Evolutionary conservation across 2,329 filamentous ascomycete species (phyloP).

Genomic region (Dactylonectria macrodidyma): DNA sequence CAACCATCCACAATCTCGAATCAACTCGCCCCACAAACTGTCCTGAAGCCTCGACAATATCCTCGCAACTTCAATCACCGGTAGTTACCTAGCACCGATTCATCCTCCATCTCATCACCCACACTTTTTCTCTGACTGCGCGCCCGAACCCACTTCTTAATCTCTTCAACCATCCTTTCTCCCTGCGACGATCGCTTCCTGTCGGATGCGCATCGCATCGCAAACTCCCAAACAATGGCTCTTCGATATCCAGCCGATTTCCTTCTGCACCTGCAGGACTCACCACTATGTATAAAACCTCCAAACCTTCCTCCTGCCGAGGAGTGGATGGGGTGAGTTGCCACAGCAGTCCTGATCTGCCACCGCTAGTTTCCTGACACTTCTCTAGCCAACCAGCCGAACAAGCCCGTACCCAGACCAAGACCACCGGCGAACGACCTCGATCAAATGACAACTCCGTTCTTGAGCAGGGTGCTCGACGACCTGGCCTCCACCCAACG

Average conservation of each 20-base stretch:
- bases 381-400: slow-evolving; percentile 61
- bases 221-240: slow-evolving; percentile 60
- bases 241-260: slow-evolving; percentile 82
- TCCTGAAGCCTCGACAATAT: slow-evolving; percentile 3
- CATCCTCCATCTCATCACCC: slow-evolving; percentile 3
- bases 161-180: slow-evolving; percentile 23
- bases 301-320: slow-evolving; percentile 84
- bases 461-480: slow-evolving; percentile 66
- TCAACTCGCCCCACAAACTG: slow-evolving; percentile 7
- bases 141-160: slow-evolving; percentile 27
- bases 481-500: slow-evolving; percentile 65
- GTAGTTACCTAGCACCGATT: neutral
- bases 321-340: slow-evolving; percentile 94
- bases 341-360: slow-evolving; percentile 24
- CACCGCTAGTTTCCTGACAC: slow-evolving; percentile 41
- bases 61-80: slow-evolving; percentile 15
- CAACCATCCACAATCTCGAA: slow-evolving; percentile 8
- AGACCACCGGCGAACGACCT: slow-evolving; percentile 60
- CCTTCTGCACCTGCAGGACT: slow-evolving; percentile 82
- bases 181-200: slow-evolving; percentile 41
- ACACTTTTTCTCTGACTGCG: slow-evolving; percentile 13
- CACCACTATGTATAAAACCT: slow-evolving; percentile 87
- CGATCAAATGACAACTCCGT: slow-evolving; percentile 61
- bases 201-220: slow-evolving; percentile 57
- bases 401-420: slow-evolving; percentile 61